Percentiles rank a stretch among this genome's conserved stretches.
These are phyloP conservation scores for Epichloe bromicola DNA, from an alignment of 2,329 filamentous ascomycete species.

Conservation along the genomic window DNA sequence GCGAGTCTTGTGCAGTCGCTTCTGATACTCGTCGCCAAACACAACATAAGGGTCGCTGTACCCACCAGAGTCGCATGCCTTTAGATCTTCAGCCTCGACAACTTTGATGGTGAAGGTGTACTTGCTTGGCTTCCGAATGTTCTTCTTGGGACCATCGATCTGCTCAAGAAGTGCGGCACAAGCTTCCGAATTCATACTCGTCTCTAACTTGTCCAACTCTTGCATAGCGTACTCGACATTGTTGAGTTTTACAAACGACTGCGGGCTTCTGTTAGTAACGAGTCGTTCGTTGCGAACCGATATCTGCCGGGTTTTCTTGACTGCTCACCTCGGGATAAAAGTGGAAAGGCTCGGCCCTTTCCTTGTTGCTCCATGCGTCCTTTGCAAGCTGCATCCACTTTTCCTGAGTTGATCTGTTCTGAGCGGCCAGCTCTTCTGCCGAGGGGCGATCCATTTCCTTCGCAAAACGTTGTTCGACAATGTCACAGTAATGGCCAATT, in stretches of 20 bases:
- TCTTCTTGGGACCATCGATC: constrained; percentile 56
- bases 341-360: constrained; percentile 91
- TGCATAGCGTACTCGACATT: constrained; percentile 92
- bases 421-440: constrained; percentile 70
- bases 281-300: background rate
- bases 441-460: constrained; percentile 89
- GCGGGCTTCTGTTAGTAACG: constrained; percentile 16
- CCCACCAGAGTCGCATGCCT: constrained; percentile 93
- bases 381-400: constrained; percentile 89
- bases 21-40: constrained; percentile 93
- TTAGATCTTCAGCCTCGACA: constrained; percentile 92
- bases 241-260: constrained; percentile 97
- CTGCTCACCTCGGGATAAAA: constrained; percentile 74
- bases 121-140: constrained; percentile 57
- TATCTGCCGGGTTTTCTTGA: background rate
- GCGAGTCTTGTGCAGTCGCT: constrained; percentile 85
- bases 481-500: constrained; percentile 80
- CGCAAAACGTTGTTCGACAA: constrained; percentile 72
- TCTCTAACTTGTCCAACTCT: constrained; percentile 82
- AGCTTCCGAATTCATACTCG: constrained; percentile 78
- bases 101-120: constrained; percentile 99
- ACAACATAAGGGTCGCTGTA: constrained; percentile 95
- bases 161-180: constrained; percentile 73
- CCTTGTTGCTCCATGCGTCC: constrained; percentile 82
- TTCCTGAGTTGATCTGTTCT: constrained; percentile 72